phyloP scores from a whole-genome alignment of 148 eudicot species.

The Polygonum maritimum region DNA sequence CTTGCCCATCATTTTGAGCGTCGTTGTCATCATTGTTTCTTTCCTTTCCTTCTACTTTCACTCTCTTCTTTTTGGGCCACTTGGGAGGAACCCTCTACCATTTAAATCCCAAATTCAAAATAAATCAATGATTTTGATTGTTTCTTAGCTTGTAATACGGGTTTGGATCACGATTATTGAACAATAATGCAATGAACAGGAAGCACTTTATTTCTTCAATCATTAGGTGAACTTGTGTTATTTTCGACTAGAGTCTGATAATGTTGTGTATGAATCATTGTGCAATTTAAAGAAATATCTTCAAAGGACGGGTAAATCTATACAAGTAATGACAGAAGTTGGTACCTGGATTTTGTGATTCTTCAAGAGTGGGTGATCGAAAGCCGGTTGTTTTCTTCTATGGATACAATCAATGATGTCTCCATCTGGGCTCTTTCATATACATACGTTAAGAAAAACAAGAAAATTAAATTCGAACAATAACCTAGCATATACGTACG shows the following conservation, averaged over 20 bases:
- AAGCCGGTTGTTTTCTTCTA: conserved; percentile 78
- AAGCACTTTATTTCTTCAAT: too few relatives aligned
- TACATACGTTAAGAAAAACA: neutral
- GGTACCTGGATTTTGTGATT: conserved; percentile 96
- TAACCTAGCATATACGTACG: neutral
- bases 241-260: too few relatives aligned
- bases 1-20: neutral
- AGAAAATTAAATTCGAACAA: neutral
- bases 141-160: neutral
- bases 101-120: neutral
- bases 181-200: too few relatives aligned
- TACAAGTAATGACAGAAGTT: neutral
- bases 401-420: conserved; percentile 94
- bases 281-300: too few relatives aligned
- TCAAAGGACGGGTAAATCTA: neutral
- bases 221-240: too few relatives aligned
- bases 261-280: too few relatives aligned
- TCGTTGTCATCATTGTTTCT: conserved; percentile 11
- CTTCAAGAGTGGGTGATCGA: conserved; percentile 96
- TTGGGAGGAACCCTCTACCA: conserved; percentile 52
- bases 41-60: conserved; percentile 18
- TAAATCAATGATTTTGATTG: neutral
- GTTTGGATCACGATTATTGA: neutral
- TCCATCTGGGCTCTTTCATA: conserved; percentile 88
- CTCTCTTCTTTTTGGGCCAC: conserved; percentile 38